A percentile compares a stretch with the other conserved stretches of the same genome.
phyloP scores from a whole-genome alignment of 495 filamentous ascomycete species.

The Penicillium coprophilum region DNA sequence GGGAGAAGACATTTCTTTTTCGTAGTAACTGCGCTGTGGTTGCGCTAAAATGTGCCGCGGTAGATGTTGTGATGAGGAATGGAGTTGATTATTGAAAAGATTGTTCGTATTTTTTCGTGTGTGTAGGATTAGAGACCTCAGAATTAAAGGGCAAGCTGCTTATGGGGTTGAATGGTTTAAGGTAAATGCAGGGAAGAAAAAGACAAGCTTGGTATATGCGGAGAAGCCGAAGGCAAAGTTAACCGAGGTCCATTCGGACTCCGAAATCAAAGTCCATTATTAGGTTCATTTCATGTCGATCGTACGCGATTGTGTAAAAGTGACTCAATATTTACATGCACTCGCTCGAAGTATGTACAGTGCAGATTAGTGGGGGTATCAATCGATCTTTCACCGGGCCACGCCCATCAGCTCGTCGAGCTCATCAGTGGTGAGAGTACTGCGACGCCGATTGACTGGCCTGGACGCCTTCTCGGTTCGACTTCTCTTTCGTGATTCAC shows the following conservation, averaged over 20 bases:
- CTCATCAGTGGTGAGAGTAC: conserved; percentile 72
- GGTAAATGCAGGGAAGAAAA: neutral
- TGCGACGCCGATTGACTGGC: conserved; percentile 58
- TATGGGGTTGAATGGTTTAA: neutral
- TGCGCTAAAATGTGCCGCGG: conserved; percentile 3
- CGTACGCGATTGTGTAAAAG: neutral
- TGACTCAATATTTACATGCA: conserved; percentile 26
- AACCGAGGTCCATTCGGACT: conserved; percentile 14
- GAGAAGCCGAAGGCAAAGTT: conserved; percentile 13
- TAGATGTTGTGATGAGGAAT: neutral
- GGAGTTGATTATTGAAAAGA: conserved; percentile 4
- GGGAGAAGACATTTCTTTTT: conserved; percentile 19
- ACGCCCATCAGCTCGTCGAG: conserved; percentile 61
- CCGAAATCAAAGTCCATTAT: conserved; percentile 3
- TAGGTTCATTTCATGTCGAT: conserved; percentile 6
- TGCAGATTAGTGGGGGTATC: conserved; percentile 9
- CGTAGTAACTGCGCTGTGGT: conserved; percentile 9
- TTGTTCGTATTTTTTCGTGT: neutral
- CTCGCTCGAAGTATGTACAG: conserved; percentile 22
- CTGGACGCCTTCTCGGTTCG: conserved; percentile 39
- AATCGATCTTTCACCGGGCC: conserved; percentile 20
- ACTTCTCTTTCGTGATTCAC: conserved; percentile 46
- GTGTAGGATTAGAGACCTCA: neutral
- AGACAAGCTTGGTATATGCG: conserved; percentile 2
- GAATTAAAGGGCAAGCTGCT: neutral